Evolutionary conservation across 116 monocot genomes (phyloP).

Genomic region (Cymodocea nodosa): DNA sequence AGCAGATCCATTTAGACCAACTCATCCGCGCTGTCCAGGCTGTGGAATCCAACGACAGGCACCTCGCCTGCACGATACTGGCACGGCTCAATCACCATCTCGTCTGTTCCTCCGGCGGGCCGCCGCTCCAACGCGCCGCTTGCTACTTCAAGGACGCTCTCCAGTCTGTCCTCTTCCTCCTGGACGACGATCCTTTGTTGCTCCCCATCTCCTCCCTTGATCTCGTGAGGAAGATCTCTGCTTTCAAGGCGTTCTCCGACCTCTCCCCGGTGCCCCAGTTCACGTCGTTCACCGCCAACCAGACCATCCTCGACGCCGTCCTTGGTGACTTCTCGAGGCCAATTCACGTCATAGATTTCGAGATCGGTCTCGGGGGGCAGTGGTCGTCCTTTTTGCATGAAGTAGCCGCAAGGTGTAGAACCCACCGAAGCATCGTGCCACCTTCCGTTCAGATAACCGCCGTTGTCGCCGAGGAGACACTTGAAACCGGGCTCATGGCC

Average conservation of each 20-base stretch:
- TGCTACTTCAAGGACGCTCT: constrained; percentile 49
- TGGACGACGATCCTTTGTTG: constrained; percentile 2
- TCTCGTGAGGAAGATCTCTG: constrained; percentile 46
- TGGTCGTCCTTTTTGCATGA: constrained; percentile 73
- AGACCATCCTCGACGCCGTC: constrained; percentile 58
- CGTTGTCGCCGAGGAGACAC: constrained; percentile 44
- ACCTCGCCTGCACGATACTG: constrained; percentile 37
- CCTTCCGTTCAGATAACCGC: constrained; percentile 64
- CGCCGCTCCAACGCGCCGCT: constrained; percentile 29
- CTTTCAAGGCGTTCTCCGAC: constrained; percentile 65
- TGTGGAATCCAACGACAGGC: constrained; percentile 27
- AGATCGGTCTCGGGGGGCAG: constrained; percentile 60
- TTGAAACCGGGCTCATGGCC: constrained; percentile 46
- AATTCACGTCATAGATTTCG: constrained; percentile 63
- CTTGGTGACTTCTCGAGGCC: constrained; percentile 10
- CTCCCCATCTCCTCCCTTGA: constrained; percentile 18
- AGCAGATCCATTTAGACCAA: constrained; percentile 17
- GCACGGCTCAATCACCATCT: constrained; percentile 75
- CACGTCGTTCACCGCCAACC: constrained; percentile 78
- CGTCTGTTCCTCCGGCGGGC: constrained; percentile 12
- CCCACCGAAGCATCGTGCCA: constrained; percentile 10
- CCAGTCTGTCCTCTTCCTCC: constrained; percentile 15
- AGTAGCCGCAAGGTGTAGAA: constrained; percentile 35
- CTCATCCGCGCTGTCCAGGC: constrained; percentile 27
- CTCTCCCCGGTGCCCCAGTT: constrained; percentile 71